phyloP scores from a whole-genome alignment of 176 grass and related monocot genomes.

The Alopecurus myosuroides region DNA sequence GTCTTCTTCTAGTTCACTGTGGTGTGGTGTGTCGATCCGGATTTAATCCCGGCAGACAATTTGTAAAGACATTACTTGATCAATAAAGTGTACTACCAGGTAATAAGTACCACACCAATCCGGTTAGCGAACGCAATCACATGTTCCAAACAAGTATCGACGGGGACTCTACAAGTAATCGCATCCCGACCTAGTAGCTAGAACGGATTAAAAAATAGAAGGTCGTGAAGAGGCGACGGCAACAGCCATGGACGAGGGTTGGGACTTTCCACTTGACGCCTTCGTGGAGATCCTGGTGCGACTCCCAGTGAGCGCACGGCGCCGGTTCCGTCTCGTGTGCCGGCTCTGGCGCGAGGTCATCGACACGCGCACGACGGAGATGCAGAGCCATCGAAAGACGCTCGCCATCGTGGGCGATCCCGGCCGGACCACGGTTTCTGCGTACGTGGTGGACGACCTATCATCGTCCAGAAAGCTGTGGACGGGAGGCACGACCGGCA shows the following conservation, averaged over 20 bases:
- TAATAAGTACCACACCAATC: too few species aligned
- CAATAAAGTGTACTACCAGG: background rate
- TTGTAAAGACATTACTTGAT: too few species aligned
- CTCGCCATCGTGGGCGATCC: background rate
- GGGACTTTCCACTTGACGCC: background rate
- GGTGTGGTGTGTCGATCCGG: too few species aligned
- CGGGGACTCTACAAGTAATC: too few species aligned
- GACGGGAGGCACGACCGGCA: background rate
- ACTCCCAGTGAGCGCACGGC: background rate
- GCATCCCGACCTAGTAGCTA: too few species aligned
- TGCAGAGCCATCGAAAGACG: background rate
- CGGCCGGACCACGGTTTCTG: background rate
- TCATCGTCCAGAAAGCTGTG: background rate
- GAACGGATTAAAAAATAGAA: background rate
- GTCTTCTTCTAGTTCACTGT: too few species aligned
- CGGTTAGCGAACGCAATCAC: too few species aligned
- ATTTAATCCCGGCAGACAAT: too few species aligned
- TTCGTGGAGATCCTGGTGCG: background rate
- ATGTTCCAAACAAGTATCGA: too few species aligned
- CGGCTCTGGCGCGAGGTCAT: background rate
- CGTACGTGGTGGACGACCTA: background rate
- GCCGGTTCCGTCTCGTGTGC: constrained; percentile 13
- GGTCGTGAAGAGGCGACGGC: background rate
- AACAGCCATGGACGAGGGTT: background rate
- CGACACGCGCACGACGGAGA: background rate